These are phyloP conservation scores for Tricholoma furcatifolium DNA, from an alignment of 768 basidiomycete species.

Conservation along the genomic window DNA sequence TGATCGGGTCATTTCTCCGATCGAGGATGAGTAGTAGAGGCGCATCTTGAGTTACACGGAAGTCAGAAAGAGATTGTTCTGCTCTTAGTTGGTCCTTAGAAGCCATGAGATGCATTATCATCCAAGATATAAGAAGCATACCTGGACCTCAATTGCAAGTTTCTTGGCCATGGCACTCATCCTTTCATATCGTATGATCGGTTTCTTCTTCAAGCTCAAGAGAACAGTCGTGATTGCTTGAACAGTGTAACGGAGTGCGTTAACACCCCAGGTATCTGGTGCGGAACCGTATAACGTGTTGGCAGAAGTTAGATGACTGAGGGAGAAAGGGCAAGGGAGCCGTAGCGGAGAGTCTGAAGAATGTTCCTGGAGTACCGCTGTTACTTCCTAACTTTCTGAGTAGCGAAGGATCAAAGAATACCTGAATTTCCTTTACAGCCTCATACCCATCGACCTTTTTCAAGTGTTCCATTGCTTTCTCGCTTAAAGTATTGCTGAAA, in stretches of 20 bases:
- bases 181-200: slow-evolving; percentile 89
- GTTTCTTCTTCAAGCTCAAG: slow-evolving; percentile 94
- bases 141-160: slow-evolving; percentile 83
- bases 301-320: slow-evolving; percentile 71
- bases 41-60: slow-evolving; percentile 82
- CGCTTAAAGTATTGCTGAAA: slow-evolving; percentile 92
- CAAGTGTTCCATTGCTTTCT: slow-evolving; percentile 86
- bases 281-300: slow-evolving; percentile 72
- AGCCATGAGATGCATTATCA: not conserved
- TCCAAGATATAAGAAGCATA: too few relatives aligned
- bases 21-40: slow-evolving; percentile 92
- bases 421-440: slow-evolving; percentile 96
- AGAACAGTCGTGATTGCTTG: slow-evolving; percentile 84
- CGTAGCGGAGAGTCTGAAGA: slow-evolving; percentile 96
- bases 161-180: slow-evolving; percentile 93
- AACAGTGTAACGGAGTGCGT: slow-evolving; percentile 71
- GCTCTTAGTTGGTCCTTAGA: slow-evolving; percentile 74
- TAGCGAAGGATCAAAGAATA: slow-evolving; percentile 29
- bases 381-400: slow-evolving; percentile 1
- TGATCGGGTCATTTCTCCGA: slow-evolving; percentile 95
- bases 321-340: slow-evolving; percentile 81
- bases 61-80: slow-evolving; percentile 87
- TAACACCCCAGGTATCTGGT: slow-evolving; percentile 65
- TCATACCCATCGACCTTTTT: slow-evolving; percentile 96
- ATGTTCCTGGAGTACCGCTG: slow-evolving; percentile 69